Percentiles rank a stretch among this genome's conserved stretches.
These are phyloP conservation scores for Verticillium longisporum DNA, from an alignment of 2,329 filamentous ascomycete genomes.

Conservation along the genomic window DNA sequence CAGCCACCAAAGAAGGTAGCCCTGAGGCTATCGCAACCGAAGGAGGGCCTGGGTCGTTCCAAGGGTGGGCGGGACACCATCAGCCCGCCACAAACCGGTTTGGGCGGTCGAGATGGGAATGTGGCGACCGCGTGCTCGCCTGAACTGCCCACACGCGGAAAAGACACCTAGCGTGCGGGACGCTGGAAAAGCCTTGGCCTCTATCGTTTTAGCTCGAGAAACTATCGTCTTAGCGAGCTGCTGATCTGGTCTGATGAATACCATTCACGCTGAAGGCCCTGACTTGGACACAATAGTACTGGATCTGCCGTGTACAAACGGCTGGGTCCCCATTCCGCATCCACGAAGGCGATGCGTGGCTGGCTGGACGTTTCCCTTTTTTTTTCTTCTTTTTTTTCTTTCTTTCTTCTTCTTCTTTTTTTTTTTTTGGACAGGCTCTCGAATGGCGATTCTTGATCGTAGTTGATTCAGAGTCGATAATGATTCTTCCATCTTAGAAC, in stretches of 20 bases:
- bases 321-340: not conserved
- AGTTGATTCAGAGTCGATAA: not conserved
- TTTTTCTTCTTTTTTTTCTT: too few species aligned
- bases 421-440: not conserved
- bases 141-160: not conserved
- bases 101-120: not conserved
- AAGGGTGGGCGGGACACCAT: not conserved
- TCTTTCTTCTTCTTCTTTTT: too few species aligned
- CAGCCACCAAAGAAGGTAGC: not conserved
- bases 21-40: not conserved
- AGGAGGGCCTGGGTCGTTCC: not conserved
- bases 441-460: not conserved
- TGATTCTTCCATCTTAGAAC: not conserved
- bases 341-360: not conserved
- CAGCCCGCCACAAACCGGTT: not conserved
- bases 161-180: not conserved
- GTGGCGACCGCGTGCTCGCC: not conserved
- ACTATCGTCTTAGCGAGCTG: not conserved
- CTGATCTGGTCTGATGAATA: not conserved
- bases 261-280: not conserved
- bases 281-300: not conserved
- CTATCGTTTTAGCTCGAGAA: not conserved
- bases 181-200: not conserved
- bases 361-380: not conserved
- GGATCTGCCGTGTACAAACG: not conserved